These are phyloP conservation scores for Phytophthora litchii DNA, from an alignment of 352 stramenopile species.

Conservation along the genomic window DNA sequence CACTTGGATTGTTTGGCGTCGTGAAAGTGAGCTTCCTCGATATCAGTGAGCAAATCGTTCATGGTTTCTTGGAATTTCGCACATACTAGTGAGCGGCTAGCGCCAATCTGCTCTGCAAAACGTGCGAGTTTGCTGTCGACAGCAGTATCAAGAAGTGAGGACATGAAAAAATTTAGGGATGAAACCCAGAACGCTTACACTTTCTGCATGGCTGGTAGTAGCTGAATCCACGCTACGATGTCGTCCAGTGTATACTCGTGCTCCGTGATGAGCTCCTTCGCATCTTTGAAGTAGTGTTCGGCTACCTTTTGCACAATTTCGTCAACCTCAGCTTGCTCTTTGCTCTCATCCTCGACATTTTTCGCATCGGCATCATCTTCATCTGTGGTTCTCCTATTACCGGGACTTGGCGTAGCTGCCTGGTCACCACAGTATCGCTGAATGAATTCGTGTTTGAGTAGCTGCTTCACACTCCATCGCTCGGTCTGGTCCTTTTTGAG, in stretches of 20 bases:
- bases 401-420: conserved; percentile 11
- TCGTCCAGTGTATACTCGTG: conserved; percentile 75
- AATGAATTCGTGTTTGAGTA: conserved; percentile 77
- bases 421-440: conserved; percentile 45
- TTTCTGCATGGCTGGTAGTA: conserved; percentile 83
- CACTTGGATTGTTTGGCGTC: conserved; percentile 61
- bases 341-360: conserved; percentile 49
- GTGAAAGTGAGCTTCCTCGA: conserved; percentile 67
- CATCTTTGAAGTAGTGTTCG: conserved; percentile 82
- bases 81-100: conserved; percentile 56
- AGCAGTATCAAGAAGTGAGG: conserved; percentile 5
- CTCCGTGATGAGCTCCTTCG: conserved; percentile 74
- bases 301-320: conserved; percentile 80
- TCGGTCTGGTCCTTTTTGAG: conserved; percentile 81
- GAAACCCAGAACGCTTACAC: conserved; percentile 39
- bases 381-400: conserved; percentile 20
- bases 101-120: conserved; percentile 79
- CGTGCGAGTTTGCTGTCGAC: conserved; percentile 72
- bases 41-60: conserved; percentile 75
- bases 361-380: conserved; percentile 35
- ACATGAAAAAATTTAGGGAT: neutral
- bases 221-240: conserved; percentile 77
- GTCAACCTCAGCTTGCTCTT: conserved; percentile 76
- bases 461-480: conserved; percentile 80
- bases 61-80: conserved; percentile 76